phyloP scores from a whole-genome alignment of 768 basidiomycete species.

The Tricholoma matsutake region DNA sequence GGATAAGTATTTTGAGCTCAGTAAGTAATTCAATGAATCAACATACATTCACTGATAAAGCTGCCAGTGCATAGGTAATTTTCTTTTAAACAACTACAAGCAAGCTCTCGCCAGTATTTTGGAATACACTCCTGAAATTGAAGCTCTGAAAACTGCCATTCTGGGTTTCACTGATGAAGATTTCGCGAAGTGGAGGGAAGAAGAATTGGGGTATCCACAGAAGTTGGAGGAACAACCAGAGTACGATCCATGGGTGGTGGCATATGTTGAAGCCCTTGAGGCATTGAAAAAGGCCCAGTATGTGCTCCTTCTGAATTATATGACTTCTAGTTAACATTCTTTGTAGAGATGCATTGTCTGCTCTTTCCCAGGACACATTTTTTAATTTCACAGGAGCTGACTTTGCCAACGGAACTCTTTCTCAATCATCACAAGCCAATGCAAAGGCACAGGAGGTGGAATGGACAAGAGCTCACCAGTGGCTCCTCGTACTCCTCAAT shows the following conservation, averaged over 20 bases:
- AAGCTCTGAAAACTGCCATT: too few species aligned
- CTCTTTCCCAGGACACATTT: not conserved
- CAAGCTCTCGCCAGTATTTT: too few species aligned
- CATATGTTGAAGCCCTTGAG: not conserved
- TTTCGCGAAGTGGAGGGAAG: not conserved
- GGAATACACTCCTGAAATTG: too few species aligned
- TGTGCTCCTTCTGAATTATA: not conserved
- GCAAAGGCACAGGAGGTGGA: too few species aligned
- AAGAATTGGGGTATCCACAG: not conserved
- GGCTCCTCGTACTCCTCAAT: not conserved
- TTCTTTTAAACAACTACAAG: too few species aligned
- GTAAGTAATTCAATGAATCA: too few species aligned
- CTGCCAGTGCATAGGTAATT: too few species aligned
- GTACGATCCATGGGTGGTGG: not conserved
- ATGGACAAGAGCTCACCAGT: not conserved
- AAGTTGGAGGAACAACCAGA: not conserved
- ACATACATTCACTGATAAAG: too few species aligned
- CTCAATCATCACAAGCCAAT: too few species aligned
- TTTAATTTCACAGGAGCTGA: not conserved
- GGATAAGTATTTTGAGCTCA: too few species aligned
- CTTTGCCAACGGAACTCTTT: not conserved
- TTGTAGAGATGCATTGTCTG: not conserved
- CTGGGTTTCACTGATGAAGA: too few species aligned
- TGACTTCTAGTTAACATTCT: not conserved
- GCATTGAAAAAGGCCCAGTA: not conserved